Conservation (phyloP, 352 stramenopile species). For the Phytophthora tentaculata region DNA sequence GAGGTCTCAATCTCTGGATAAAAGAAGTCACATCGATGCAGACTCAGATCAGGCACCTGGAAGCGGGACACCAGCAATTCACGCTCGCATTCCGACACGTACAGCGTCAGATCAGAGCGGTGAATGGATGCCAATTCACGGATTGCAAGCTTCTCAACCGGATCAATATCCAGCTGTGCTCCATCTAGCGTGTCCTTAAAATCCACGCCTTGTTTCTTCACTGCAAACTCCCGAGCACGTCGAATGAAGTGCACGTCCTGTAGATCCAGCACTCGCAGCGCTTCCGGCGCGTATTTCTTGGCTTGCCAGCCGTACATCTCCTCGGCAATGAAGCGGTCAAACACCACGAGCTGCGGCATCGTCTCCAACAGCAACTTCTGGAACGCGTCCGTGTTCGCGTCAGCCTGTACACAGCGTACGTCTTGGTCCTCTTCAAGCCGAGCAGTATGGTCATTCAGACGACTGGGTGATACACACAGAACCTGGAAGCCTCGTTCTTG, state of each 20-base stretch:
- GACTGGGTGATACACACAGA: constrained; percentile 79
- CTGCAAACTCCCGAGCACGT: constrained; percentile 75
- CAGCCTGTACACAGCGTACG: constrained; percentile 71
- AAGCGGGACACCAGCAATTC: constrained; percentile 67
- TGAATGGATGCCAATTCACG: constrained; percentile 82
- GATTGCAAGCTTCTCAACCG: constrained; percentile 72
- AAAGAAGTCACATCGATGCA: constrained; percentile 79
- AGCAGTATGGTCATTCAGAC: constrained; percentile 75
- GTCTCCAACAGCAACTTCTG: constrained; percentile 66
- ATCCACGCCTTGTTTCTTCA: constrained; percentile 59
- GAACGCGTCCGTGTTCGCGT: constrained; percentile 77
- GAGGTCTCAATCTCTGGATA: constrained; percentile 46
- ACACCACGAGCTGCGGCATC: constrained; percentile 73
- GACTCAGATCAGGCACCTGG: constrained; percentile 48
- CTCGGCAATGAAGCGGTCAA: constrained; percentile 85
- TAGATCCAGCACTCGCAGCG: constrained; percentile 89
- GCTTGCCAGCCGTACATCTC: constrained; percentile 90
- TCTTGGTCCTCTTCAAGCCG: constrained; percentile 45
- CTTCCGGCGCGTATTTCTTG: constrained; percentile 76
- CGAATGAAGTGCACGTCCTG: constrained; percentile 95
- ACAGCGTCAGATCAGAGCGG: constrained; percentile 77
- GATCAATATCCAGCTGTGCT: constrained; percentile 35
- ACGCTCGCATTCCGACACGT: constrained; percentile 71
- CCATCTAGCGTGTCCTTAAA: constrained; percentile 49
- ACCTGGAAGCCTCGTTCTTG: constrained; percentile 71